These are phyloP conservation scores for Actinomortierella wolfii DNA, from an alignment of 371 early-diverging fungal species.

Conservation along the genomic window DNA sequence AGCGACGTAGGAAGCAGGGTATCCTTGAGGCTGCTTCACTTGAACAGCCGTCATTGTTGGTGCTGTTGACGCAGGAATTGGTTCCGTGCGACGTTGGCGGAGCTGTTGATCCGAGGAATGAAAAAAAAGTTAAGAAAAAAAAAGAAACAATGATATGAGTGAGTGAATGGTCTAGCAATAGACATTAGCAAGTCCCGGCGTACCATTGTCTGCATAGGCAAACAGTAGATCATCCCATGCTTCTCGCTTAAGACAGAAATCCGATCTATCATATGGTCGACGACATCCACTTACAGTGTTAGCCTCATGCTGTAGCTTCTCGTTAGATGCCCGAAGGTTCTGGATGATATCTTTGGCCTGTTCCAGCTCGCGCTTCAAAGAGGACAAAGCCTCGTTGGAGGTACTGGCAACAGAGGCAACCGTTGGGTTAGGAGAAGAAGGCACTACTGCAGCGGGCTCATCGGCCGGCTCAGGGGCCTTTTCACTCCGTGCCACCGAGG, in stretches of 20 bases:
- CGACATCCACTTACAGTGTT: conserved; percentile 17
- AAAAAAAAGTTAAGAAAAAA: conserved; percentile 1
- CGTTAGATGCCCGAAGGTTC: conserved; percentile 10
- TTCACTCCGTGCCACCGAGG: neutral
- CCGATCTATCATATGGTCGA: no score
- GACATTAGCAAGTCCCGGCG: no score
- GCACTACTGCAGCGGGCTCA: neutral
- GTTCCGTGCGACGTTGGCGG: conserved; percentile 35
- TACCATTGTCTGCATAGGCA: neutral
- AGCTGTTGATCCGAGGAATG: conserved; percentile 11
- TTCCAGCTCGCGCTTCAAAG: conserved; percentile 36
- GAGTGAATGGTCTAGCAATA: no score
- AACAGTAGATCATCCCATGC: neutral
- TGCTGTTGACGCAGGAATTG: conserved; percentile 22
- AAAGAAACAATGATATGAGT: neutral
- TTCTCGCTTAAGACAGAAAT: neutral
- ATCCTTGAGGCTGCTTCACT: conserved; percentile 56
- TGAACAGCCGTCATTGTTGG: conserved; percentile 55
- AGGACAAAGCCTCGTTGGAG: conserved; percentile 3
- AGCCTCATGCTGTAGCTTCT: conserved; percentile 26
- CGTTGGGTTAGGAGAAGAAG: conserved; percentile 1
- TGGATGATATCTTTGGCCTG: conserved; percentile 31
- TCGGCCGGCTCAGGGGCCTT: conserved; percentile 9
- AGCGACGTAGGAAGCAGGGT: conserved; percentile 54
- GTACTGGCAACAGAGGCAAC: conserved; percentile 1